Evolutionary conservation across 805 yeast species (phyloP), one percentile per base, ranked within the genome.

Genomic region (Sporopachydermia quercuum): DNA sequence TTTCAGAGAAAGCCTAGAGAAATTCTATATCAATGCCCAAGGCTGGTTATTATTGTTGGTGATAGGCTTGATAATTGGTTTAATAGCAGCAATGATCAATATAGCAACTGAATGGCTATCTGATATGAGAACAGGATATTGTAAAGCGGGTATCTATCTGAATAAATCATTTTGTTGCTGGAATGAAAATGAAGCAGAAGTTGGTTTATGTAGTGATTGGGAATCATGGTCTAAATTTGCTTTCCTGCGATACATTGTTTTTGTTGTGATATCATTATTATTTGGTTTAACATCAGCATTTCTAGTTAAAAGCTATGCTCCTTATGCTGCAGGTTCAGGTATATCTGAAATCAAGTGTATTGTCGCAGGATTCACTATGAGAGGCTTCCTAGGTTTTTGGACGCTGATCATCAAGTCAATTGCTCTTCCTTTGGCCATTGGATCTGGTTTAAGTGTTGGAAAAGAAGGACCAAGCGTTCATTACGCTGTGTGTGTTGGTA

Each of bases 401-500:
- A 86, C 96, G 0, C 61, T 89, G 16, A 46, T 73, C 1, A 74
- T 89, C 40, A 91, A 91, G 48, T 70, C 85, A 39, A 53, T 85
- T 5, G 83, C 93, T 0, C 61, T 91, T 35, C 98, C 98, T 0
- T 62, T 91, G 43, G 84, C 94, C 0, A 91, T 91, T 50, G 87
- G 94, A 1, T 78, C 96, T 1, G 98, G 98, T 0, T 58, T 91
- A 33, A 80, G 89, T 48, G 81, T 91, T 4, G 99, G 99, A 16
- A 91, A 91, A 58, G 99, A 91, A 55, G 99, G 99, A 0, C 99
- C 99, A 2, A 76, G 89, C 49, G 98, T 91, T 8, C 99, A 91
- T 58, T 91, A 89, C 57, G 96, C 98, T 0, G 94, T 87, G 0
- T 87, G 97, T 56, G 89, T 81, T n/a, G 98, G 96, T 0, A 76